Conservation (phyloP, 2,329 filamentous ascomycete species). For the Didymella sp. region DNA sequence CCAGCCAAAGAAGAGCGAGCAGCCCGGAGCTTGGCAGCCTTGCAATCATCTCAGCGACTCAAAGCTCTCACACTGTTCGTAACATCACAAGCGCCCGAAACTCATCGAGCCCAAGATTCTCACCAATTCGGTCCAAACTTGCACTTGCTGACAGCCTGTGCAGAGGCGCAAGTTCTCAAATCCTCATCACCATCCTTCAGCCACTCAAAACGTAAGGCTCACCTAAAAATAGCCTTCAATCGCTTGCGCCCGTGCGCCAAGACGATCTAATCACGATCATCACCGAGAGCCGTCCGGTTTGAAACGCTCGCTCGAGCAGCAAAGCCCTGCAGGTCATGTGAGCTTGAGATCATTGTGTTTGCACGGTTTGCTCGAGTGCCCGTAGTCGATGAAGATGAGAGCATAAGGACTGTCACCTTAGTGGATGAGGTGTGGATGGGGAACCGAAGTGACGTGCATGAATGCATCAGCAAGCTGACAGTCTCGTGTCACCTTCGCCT, state of each 20-base stretch:
- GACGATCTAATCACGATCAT: conserved; percentile 17
- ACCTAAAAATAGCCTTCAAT: conserved; percentile 6
- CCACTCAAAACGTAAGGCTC: conserved; percentile 4
- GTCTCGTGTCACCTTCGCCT: not conserved
- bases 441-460: conserved; percentile 7
- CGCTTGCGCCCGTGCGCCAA: conserved; percentile 18
- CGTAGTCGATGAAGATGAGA: not conserved
- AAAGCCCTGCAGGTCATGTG: not conserved
- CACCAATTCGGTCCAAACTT: not conserved
- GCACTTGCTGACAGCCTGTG: conserved; percentile 1
- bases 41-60: not conserved
- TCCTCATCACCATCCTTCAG: not conserved
- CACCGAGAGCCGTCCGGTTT: not conserved
- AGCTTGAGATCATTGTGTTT: not conserved
- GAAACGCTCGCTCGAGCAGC: not conserved
- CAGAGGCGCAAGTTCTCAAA: conserved; percentile 10
- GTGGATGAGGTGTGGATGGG: conserved; percentile 6
- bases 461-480: conserved; percentile 6
- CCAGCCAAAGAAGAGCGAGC: not conserved
- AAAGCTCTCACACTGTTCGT: not conserved
- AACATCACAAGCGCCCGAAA: not conserved
- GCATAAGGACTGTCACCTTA: not conserved
- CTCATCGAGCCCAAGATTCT: not conserved
- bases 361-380: not conserved
- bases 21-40: not conserved